Evolutionary conservation across 805 yeast species (phyloP).

Genomic region (Spathaspora girioi): DNA sequence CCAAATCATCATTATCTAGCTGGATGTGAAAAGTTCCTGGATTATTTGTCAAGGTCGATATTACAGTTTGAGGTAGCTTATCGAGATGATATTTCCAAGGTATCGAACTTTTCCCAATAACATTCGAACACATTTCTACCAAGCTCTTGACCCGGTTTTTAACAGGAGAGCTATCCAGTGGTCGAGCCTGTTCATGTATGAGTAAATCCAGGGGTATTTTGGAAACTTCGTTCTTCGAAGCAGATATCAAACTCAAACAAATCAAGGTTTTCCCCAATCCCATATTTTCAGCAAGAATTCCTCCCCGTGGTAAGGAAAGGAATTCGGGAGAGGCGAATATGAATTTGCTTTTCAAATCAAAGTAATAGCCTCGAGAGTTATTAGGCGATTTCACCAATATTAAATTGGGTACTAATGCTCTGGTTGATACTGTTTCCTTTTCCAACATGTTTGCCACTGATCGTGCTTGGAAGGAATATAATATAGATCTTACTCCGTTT

Average conservation of each 20-base stretch:
- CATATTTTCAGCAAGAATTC: slow-evolving; percentile 66
- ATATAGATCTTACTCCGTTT: slow-evolving; percentile 45
- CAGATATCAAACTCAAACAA: slow-evolving; percentile 53
- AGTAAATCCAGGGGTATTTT: slow-evolving; percentile 34
- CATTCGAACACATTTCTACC: slow-evolving; percentile 39
- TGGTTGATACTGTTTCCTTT: slow-evolving; percentile 40
- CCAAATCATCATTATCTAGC: slow-evolving; percentile 15
- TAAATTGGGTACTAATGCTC: slow-evolving; percentile 32
- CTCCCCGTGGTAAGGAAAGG: slow-evolving; percentile 53
- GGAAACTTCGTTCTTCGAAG: slow-evolving; percentile 52
- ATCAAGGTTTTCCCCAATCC: slow-evolving; percentile 65
- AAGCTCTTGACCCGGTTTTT: slow-evolving; percentile 10
- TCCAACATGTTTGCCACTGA: slow-evolving; percentile 59
- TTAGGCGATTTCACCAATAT: slow-evolving; percentile 12
- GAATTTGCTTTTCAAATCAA: slow-evolving; percentile 29
- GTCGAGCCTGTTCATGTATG: slow-evolving; percentile 7
- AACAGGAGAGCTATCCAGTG: not conserved
- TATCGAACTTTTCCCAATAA: slow-evolving; percentile 44
- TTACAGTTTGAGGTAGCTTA: slow-evolving; percentile 43
- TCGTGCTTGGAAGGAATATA: slow-evolving; percentile 58
- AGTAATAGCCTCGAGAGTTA: slow-evolving; percentile 18
- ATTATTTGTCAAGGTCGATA: slow-evolving; percentile 24
- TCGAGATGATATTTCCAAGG: slow-evolving; percentile 53
- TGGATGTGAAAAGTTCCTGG: slow-evolving; percentile 47
- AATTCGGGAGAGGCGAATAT: slow-evolving; percentile 36